A percentile compares a stretch with the other conserved stretches of the same genome.
Conservation (phyloP, 140 eudicot species). For the Oenanthe javanica region DNA sequence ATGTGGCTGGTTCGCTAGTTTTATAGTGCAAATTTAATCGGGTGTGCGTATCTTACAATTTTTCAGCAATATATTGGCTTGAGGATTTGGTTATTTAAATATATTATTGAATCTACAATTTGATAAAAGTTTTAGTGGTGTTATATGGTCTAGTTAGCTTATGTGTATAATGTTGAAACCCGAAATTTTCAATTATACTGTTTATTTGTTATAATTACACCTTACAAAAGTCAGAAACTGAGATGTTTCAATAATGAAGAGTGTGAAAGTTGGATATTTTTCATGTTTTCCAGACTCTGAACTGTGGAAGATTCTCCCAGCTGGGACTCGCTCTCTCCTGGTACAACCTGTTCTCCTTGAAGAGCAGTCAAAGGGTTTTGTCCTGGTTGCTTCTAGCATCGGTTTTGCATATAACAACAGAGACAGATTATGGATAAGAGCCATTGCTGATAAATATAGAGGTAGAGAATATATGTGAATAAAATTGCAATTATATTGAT, state of each 20-base stretch:
- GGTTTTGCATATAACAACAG: constrained; percentile 1
- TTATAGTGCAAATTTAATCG: neutral
- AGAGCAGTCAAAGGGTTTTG: neutral
- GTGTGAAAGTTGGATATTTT: neutral
- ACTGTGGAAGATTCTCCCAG: constrained; percentile 10
- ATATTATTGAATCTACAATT: neutral
- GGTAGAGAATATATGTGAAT: neutral
- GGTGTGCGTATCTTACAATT: neutral
- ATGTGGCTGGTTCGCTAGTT: neutral
- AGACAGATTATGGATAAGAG: constrained; percentile 4
- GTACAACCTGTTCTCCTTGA: constrained; percentile 3
- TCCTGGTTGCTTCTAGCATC: constrained; percentile 8
- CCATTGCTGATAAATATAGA: constrained; percentile 8
- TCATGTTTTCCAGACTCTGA: neutral
- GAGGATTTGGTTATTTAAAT: neutral
- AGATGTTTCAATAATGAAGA: neutral
- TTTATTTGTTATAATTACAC: no score
- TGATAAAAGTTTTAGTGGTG: neutral
- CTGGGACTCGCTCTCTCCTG: constrained; percentile 3
- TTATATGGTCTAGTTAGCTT: neutral
- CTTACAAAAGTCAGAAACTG: neutral
- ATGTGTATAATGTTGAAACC: neutral
- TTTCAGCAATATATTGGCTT: neutral
- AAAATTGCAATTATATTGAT: neutral
- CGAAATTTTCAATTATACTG: no score